Evolutionary conservation across 2,329 filamentous ascomycete genomes (phyloP), one percentile per base, ranked within the genome.

Genomic region (Emmonsiellopsis sp.): DNA sequence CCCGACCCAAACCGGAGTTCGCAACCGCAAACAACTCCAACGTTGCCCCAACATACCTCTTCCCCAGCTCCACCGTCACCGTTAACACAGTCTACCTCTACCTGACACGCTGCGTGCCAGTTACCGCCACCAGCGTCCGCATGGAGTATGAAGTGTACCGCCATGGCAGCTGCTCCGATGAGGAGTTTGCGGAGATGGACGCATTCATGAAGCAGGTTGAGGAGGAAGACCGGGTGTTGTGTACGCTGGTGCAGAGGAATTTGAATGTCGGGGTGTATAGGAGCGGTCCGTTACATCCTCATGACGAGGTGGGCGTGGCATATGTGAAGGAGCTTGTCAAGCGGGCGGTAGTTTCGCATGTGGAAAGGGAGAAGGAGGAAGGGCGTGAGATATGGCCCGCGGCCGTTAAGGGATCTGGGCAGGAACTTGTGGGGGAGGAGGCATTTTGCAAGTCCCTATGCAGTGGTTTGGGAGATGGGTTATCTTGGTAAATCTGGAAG

Each of bases 111-210:
- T 45, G 50, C 65, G 72, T 84, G 10, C 82, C 82, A 10, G 74
- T 69, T 47, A 70, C 72, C 2, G 71, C 81, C 0, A 72, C 68
- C 37, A 74, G 67, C 42, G 78, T 77, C 2, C 69, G 71, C 40
- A 84, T 85, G 77, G 72, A 74, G 53, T 84, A 85, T 65, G 79
- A 85, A 62, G 77, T 85, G 49, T 85, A 76, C 72, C 74, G 79
- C 55, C 80, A 84, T 73, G 81, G 79, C 63, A 68, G 78, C 62
- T 77, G 80, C 3, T 74, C 72, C n/a, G 77, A 83, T 13, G 76
- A 77, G 31, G 77, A 82, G 55, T 85, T 84, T 62, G 66, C 74
- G 11, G 66, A 72, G 51, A 80, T 84, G 65, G 76, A 74, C 64
- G 67, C 77, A 45, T 79, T 84, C 60, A 85, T 84, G 71, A 81